Evolutionary conservation across 23 red algal genomes (phyloP).

Genomic region (Gracilaria domingensis): DNA sequence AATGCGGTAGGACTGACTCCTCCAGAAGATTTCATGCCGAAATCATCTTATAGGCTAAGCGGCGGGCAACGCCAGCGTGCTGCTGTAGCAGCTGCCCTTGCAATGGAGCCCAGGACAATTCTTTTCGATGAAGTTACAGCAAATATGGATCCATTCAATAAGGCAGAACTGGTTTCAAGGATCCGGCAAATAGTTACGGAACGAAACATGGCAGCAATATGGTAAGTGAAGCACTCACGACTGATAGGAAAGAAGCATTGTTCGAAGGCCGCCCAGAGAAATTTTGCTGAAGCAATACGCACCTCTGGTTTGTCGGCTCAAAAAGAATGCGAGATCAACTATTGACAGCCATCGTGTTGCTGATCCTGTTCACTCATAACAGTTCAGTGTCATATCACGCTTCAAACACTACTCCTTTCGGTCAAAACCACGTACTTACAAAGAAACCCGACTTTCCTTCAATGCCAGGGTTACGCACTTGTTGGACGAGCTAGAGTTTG

Average conservation of each 20-base stretch:
- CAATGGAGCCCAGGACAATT: constrained; percentile 50
- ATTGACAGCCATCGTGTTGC: constrained; percentile 66
- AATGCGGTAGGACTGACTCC: constrained; percentile 37
- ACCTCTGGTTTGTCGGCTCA: constrained; percentile 81
- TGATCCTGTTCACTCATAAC: constrained; percentile 34
- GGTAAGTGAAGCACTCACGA: constrained; percentile 51
- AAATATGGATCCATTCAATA: constrained; percentile 61
- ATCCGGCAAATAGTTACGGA: constrained; percentile 35
- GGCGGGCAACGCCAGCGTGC: constrained; percentile 85
- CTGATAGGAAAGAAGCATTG: not conserved
- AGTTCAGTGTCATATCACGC: constrained; percentile 61
- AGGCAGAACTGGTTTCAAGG: constrained; percentile 48
- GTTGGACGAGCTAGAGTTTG: constrained; percentile 56
- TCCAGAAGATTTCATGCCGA: constrained; percentile 19
- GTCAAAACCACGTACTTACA: not conserved
- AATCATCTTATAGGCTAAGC: constrained; percentile 50
- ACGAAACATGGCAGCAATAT: constrained; percentile 61
- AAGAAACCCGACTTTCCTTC: not conserved
- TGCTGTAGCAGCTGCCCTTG: constrained; percentile 70
- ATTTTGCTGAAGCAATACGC: not conserved
- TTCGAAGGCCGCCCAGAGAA: constrained; percentile 78
- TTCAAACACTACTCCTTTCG: not conserved
- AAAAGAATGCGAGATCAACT: constrained; percentile 73
- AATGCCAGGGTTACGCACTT: constrained; percentile 64
- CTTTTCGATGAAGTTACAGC: constrained; percentile 83